phyloP scores from a whole-genome alignment of 2,329 filamentous ascomycete genomes.

The Zymoseptoria crescenta region DNA sequence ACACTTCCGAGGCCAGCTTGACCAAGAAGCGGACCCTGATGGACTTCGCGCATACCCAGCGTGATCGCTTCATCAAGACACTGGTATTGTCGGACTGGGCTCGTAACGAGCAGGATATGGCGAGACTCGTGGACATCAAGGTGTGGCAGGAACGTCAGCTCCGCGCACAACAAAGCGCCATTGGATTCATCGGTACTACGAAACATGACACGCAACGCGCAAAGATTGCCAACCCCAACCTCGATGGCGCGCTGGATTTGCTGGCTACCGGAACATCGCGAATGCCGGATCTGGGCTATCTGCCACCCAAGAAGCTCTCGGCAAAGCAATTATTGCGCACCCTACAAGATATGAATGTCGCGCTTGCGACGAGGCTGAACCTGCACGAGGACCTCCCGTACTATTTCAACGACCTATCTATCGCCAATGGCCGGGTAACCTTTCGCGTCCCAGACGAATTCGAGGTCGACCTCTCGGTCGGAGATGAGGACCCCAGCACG shows the following conservation, averaged over 20 bases:
- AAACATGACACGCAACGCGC: constrained; percentile 65
- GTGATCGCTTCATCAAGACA: constrained; percentile 86
- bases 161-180: constrained; percentile 24
- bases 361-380: constrained; percentile 74
- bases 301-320: constrained; percentile 63
- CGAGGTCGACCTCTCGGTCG: constrained; percentile 85
- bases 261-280: constrained; percentile 70
- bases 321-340: constrained; percentile 65
- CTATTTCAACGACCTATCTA: constrained; percentile 69
- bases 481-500: constrained; percentile 70
- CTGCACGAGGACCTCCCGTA: constrained; percentile 74
- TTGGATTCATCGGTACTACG: constrained; percentile 41
- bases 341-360: constrained; percentile 72
- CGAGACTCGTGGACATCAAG: constrained; percentile 81
- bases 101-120: constrained; percentile 67
- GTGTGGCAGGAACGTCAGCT: constrained; percentile 54
- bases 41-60: constrained; percentile 69
- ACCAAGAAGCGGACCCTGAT: constrained; percentile 69
- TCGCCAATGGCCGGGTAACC: constrained; percentile 80
- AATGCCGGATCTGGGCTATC: constrained; percentile 75
- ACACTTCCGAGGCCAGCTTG: constrained; percentile 57
- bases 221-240: constrained; percentile 79
- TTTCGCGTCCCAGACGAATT: constrained; percentile 80
- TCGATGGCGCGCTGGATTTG: constrained; percentile 80
- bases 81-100: constrained; percentile 89